Evolutionary conservation across 2,329 filamentous ascomycete genomes (phyloP).

Genomic region (Fusarium concolor): DNA sequence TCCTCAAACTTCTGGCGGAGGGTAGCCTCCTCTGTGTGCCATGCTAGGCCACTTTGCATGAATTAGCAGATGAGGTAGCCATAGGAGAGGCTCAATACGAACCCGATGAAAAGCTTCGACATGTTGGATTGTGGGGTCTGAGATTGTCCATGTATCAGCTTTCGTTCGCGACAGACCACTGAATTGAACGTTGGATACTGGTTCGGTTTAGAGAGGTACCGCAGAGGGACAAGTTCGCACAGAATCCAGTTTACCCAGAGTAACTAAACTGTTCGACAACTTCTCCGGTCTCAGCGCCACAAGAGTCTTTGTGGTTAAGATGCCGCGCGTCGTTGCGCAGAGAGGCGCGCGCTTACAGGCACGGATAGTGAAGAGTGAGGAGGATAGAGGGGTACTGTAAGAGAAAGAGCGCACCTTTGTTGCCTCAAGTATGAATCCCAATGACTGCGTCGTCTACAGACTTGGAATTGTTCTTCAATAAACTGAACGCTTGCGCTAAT

Average conservation of each 20-base stretch:
- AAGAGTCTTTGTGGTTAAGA: slow-evolving; percentile 1
- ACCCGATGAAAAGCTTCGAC: slow-evolving; percentile 82
- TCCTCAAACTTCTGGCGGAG: slow-evolving; percentile 92
- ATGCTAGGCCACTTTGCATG: slow-evolving; percentile 84
- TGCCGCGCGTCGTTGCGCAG: slow-evolving; percentile 29
- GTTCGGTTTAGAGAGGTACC: not conserved
- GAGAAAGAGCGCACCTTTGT: slow-evolving; percentile 34
- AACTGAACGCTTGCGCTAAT: slow-evolving; percentile 36
- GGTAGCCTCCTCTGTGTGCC: slow-evolving; percentile 94
- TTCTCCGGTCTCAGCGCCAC: not conserved
- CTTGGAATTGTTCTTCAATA: slow-evolving; percentile 17
- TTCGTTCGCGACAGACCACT: not conserved
- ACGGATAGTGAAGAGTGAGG: slow-evolving; percentile 4
- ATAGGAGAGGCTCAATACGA: slow-evolving; percentile 5
- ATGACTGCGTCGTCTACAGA: slow-evolving; percentile 3
- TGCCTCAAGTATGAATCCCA: slow-evolving; percentile 2
- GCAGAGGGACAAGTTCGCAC: not conserved
- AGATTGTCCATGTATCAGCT: slow-evolving; percentile 29
- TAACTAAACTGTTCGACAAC: not conserved
- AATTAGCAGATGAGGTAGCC: slow-evolving; percentile 38
- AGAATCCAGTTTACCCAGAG: not conserved
- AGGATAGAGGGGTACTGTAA: slow-evolving; percentile 2
- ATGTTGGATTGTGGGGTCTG: slow-evolving; percentile 61
- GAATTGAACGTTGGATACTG: not conserved
- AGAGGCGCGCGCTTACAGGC: slow-evolving; percentile 30